These are phyloP conservation scores for Aphanomyces astaci DNA, from an alignment of 352 stramenopile species.

Conservation along the genomic window DNA sequence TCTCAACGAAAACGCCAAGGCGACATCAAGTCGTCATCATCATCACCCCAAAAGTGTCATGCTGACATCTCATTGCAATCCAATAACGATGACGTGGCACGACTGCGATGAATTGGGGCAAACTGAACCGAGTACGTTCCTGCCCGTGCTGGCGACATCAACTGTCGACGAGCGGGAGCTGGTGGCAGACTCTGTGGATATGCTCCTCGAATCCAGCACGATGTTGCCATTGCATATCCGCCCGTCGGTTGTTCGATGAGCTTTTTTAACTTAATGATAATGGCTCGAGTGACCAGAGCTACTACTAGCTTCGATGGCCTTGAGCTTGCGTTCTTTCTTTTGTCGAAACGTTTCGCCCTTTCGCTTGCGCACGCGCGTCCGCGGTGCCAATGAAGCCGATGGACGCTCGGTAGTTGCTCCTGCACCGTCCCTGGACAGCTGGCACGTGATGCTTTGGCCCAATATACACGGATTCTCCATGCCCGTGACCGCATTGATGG, in stretches of 20 bases:
- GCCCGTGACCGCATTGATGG: conserved; percentile 36
- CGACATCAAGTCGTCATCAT: no score
- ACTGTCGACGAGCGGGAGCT: background rate
- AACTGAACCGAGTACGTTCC: background rate
- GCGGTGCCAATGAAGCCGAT: background rate
- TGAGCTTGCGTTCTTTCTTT: conserved; percentile 20
- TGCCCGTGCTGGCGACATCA: background rate
- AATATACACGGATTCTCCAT: conserved; percentile 47
- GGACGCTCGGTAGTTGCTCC: conserved; percentile 30
- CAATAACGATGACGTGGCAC: background rate
- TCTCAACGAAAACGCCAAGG: no score
- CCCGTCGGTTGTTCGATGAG: background rate
- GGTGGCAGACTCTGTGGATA: background rate
- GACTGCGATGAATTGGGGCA: background rate
- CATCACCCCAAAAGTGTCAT: no score
- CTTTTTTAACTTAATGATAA: background rate
- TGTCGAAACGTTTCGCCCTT: conserved; percentile 14
- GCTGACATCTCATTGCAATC: no score
- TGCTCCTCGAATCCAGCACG: background rate
- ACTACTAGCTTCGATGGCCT: background rate
- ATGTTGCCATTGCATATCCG: background rate
- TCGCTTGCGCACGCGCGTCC: conserved; percentile 7
- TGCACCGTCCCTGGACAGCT: conserved; percentile 30
- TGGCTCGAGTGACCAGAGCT: background rate
- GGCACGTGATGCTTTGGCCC: conserved; percentile 62